Percentiles rank a stretch among this genome's conserved stretches.
Conservation (phyloP, 2,329 filamentous ascomycete genomes). For the Colletotrichum coccodes region DNA sequence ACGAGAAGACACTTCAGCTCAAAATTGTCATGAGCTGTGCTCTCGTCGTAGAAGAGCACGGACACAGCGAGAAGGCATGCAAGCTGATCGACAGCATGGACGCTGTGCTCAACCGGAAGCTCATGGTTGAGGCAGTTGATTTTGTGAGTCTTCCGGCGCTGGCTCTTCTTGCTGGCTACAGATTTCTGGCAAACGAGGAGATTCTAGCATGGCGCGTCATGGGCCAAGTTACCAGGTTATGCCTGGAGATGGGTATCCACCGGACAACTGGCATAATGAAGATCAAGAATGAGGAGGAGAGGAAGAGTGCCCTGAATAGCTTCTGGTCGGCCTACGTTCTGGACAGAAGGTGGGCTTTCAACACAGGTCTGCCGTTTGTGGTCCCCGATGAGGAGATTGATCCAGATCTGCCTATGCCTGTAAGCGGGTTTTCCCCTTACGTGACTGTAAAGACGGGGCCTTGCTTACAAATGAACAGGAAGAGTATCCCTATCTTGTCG, state of each 20-base stretch:
- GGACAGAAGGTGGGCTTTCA: slow-evolving; percentile 88
- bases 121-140: slow-evolving; percentile 64
- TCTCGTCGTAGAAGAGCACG: slow-evolving; percentile 80
- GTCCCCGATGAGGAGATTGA: slow-evolving; percentile 90
- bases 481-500: slow-evolving; percentile 76
- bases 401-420: slow-evolving; percentile 79
- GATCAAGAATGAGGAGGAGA: slow-evolving; percentile 75
- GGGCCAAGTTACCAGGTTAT: slow-evolving; percentile 83
- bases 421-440: slow-evolving; percentile 52
- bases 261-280: slow-evolving; percentile 77
- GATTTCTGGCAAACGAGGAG: slow-evolving; percentile 89
- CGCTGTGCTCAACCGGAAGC: slow-evolving; percentile 72
- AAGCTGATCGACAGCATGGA: slow-evolving; percentile 82
- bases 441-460: too few species aligned
- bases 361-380: slow-evolving; percentile 87
- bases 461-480: slow-evolving; percentile 49
- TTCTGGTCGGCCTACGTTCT: slow-evolving; percentile 91
- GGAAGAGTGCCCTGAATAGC: slow-evolving; percentile 73
- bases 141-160: slow-evolving; percentile 61
- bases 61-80: slow-evolving; percentile 79
- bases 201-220: slow-evolving; percentile 87
- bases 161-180: slow-evolving; percentile 69
- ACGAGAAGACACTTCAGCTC: slow-evolving; percentile 72
- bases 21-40: slow-evolving; percentile 87
- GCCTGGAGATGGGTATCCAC: slow-evolving; percentile 85